Evolutionary conservation across 2,329 filamentous ascomycete genomes (phyloP), one percentile per base, ranked within the genome.

Genomic region (Xylaria multiplex): DNA sequence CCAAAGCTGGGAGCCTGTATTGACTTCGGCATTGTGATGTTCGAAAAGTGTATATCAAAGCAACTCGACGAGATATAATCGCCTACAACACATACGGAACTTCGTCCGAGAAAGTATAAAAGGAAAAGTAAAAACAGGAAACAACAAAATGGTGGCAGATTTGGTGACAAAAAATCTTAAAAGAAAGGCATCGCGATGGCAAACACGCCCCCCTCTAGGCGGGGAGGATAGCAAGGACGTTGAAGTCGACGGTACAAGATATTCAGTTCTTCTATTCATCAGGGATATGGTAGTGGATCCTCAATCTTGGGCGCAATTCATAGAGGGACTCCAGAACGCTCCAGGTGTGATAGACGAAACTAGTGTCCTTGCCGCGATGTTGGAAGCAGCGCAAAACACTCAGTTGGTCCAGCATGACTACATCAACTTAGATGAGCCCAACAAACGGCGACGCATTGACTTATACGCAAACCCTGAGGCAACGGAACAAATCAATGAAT

Each of bases 141-240:
- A n/a, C 11, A 24, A n/a, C 9, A 2, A 64, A 13, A 66, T 55
- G 55, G 42, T 3, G 19, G 13, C 4, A 13, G 13, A 7, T 16
- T 6, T 11, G 22, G 24, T 5, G 42, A 45, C 43, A 2, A 54
- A 22, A 48, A 62, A 40, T n/a, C 27, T 68, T 14, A 63, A 63
- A n/a, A 52, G 64, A 7, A 63, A 60, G 40, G 37, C 37, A 1
- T 60, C 59, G 5, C 50, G 66, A 6, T 66, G 63, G 66, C 59
- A 55, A 7, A 52, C 11, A 13, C 45, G 53, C 0, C 55, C 59
- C 1, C 0, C 14, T 4, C 8, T 9, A 4, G 30, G 32, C 7
- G 30, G 19, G 19, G 42, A 57, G 3, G 52, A 59, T 14, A 13
- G 19, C 16, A 35, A 57, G 3, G 52, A 59, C 13, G n/a, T 24